Evolutionary conservation across 768 basidiomycete genomes (phyloP).

Genomic region (Leccinum sublutescens): DNA sequence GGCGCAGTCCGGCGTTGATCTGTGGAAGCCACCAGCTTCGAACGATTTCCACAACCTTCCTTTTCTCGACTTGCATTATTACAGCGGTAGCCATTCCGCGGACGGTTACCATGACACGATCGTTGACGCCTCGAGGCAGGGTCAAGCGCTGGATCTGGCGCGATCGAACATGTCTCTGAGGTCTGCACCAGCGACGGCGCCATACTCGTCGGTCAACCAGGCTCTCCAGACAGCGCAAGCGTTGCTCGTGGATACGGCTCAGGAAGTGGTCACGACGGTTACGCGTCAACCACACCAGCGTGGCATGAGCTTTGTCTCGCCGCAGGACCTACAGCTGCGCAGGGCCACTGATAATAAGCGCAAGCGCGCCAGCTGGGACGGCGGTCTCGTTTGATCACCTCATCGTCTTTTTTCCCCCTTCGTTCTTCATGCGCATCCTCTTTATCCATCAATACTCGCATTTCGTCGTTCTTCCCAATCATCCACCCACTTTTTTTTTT

Average conservation of each 20-base stretch:
- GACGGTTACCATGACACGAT: conserved; percentile 29
- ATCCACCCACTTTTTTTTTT: background rate
- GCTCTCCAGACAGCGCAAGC: conserved; percentile 36
- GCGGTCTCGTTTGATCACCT: conserved; percentile 31
- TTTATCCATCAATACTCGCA: conserved; percentile 15
- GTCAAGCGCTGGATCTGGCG: conserved; percentile 52
- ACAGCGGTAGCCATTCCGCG: conserved; percentile 34
- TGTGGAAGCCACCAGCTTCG: conserved; percentile 31
- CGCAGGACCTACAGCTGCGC: conserved; percentile 49
- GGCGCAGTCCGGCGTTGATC: conserved; percentile 19
- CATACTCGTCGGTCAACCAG: conserved; percentile 29
- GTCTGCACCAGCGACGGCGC: conserved; percentile 24
- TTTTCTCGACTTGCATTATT: conserved; percentile 76
- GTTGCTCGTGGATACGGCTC: conserved; percentile 22
- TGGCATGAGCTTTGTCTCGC: conserved; percentile 52
- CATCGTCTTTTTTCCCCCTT: background rate
- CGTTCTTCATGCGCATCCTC: background rate
- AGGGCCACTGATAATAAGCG: conserved; percentile 52
- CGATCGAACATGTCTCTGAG: conserved; percentile 35
- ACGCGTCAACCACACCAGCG: conserved; percentile 39
- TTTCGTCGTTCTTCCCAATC: conserved; percentile 8
- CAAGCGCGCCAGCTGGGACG: conserved; percentile 60
- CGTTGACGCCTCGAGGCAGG: conserved; percentile 36
- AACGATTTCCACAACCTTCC: conserved; percentile 50
- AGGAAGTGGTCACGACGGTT: conserved; percentile 6